Evolutionary conservation across 805 yeast genomes (phyloP).

Genomic region (Candida incommunis): DNA sequence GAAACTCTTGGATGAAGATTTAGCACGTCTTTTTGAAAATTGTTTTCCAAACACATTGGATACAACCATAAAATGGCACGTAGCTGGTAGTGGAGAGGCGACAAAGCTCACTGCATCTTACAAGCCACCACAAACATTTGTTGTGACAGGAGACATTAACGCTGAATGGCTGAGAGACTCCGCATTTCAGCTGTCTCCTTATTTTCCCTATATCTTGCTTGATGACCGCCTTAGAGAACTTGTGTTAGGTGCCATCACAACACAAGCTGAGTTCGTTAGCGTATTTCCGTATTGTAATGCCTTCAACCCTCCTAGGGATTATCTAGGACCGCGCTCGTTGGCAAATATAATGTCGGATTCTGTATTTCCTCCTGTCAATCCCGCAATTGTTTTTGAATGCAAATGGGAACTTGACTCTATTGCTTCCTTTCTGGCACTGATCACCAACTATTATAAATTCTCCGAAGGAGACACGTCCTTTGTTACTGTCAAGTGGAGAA

Average conservation of each 20-base stretch:
- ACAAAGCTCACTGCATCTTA: neutral
- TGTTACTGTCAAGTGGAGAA: slow-evolving; percentile 37
- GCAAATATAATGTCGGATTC: slow-evolving; percentile 27
- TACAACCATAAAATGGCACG: slow-evolving; percentile 71
- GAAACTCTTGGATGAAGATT: slow-evolving; percentile 44
- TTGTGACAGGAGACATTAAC: slow-evolving; percentile 85
- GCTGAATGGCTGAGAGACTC: slow-evolving; percentile 91
- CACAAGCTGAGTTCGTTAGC: slow-evolving; percentile 53
- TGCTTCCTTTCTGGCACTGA: slow-evolving; percentile 64
- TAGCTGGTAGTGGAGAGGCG: slow-evolving; percentile 4
- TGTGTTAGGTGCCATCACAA: slow-evolving; percentile 65
- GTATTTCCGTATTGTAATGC: slow-evolving; percentile 79
- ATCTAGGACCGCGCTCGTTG: slow-evolving; percentile 10
- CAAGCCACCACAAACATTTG: slow-evolving; percentile 43
- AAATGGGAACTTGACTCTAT: slow-evolving; percentile 80
- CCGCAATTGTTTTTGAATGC: slow-evolving; percentile 69
- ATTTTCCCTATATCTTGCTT: slow-evolving; percentile 42
- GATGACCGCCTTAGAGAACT: slow-evolving; percentile 38
- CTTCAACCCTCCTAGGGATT: slow-evolving; percentile 62
- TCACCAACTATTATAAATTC: slow-evolving; percentile 52
- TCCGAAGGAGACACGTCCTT: slow-evolving; percentile 29
- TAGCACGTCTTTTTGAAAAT: slow-evolving; percentile 66
- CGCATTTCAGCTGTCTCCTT: slow-evolving; percentile 67
- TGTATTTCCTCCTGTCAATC: slow-evolving; percentile 58
- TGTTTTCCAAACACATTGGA: slow-evolving; percentile 80